Evolutionary conservation across 2,329 filamentous ascomycete species (phyloP).

Genomic region (Albophoma yamanashiensis): DNA sequence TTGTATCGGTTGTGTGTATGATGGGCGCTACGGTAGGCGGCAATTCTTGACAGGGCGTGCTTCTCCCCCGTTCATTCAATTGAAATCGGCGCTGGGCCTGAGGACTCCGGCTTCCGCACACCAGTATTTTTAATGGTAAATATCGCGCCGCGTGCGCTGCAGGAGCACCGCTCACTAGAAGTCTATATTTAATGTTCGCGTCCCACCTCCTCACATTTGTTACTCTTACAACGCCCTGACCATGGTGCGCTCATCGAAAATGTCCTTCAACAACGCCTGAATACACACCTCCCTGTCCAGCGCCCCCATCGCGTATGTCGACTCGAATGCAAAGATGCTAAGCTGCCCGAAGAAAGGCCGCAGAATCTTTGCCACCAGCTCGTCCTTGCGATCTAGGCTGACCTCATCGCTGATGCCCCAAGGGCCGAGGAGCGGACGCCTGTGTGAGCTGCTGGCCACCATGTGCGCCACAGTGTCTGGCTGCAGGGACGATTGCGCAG

Average conservation of each 20-base stretch:
- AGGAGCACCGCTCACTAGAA: neutral
- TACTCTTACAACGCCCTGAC: constrained; percentile 42
- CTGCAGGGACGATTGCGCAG: constrained; percentile 19
- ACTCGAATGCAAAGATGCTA: constrained; percentile 90
- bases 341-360: constrained; percentile 84
- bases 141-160: neutral
- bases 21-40: neutral
- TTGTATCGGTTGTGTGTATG: neutral
- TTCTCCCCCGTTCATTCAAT: neutral
- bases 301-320: constrained; percentile 72
- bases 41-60: neutral
- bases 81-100: neutral
- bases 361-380: constrained; percentile 66
- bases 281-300: constrained; percentile 57
- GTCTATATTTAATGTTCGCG: neutral
- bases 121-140: no score
- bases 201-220: no score
- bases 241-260: constrained; percentile 69
- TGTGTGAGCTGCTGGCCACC: constrained; percentile 22
- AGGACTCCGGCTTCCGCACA: neutral
- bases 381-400: constrained; percentile 48
- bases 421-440: constrained; percentile 38
- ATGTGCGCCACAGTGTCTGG: constrained; percentile 26
- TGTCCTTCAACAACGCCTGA: constrained; percentile 54
- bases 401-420: constrained; percentile 46